Evolutionary conservation across 2,329 filamentous ascomycete genomes (phyloP).

Genomic region (Lizonia empirigonia): DNA sequence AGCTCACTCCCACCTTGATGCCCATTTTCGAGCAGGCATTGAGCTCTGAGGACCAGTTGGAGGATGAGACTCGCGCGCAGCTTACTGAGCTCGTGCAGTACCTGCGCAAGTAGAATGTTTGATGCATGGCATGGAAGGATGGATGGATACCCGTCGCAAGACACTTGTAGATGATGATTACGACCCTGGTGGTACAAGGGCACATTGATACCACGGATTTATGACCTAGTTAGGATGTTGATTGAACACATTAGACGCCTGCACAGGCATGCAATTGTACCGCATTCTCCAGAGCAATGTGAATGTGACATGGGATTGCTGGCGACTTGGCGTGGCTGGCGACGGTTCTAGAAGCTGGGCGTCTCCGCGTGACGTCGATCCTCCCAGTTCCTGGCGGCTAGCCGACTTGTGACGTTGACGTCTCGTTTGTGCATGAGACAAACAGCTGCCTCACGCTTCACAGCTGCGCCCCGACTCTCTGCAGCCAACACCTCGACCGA

Average conservation of each 20-base stretch:
- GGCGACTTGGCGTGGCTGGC: background rate
- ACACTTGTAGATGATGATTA: slow-evolving; percentile 29
- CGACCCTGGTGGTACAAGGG: slow-evolving; percentile 16
- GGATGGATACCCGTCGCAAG: slow-evolving; percentile 36
- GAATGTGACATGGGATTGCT: background rate
- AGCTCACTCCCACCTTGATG: slow-evolving; percentile 71
- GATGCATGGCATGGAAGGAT: slow-evolving; percentile 25
- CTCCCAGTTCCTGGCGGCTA: slow-evolving; percentile 25
- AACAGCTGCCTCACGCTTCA: slow-evolving; percentile 19
- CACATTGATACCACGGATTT: slow-evolving; percentile 30
- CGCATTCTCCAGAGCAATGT: too few relatives aligned
- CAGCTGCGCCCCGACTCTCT: background rate
- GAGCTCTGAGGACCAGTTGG: slow-evolving; percentile 75
- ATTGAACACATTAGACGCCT: slow-evolving; percentile 15
- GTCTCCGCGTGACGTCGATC: slow-evolving; percentile 21
- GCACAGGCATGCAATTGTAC: slow-evolving; percentile 5
- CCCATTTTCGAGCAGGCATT: slow-evolving; percentile 76
- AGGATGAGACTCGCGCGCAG: slow-evolving; percentile 70
- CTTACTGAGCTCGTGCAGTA: slow-evolving; percentile 68
- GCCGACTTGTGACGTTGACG: slow-evolving; percentile 23
- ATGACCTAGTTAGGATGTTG: slow-evolving; percentile 29
- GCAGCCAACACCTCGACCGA: background rate
- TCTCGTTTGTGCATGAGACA: slow-evolving; percentile 19
- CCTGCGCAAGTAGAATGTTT: slow-evolving; percentile 47
- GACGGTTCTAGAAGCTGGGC: slow-evolving; percentile 4